Evolutionary conservation across 1,139 yeast genomes (phyloP), one percentile per base, ranked within the genome.

Genomic region (Geotrichum australiense): DNA sequence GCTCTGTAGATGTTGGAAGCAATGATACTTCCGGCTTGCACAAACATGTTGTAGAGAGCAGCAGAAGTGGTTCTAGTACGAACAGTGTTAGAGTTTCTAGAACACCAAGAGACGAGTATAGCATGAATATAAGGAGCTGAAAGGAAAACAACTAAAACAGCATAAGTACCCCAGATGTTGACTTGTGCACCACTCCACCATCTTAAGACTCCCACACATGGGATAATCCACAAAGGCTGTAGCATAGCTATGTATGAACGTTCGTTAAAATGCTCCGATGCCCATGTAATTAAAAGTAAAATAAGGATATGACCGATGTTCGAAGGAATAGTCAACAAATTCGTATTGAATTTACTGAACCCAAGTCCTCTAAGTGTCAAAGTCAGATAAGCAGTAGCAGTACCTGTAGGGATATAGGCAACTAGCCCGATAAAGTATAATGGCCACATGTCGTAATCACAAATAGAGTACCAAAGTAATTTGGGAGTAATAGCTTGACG

Each of bases 401-500:
- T 50, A 1, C 62, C 53, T 18, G 51, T 46, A 4, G 64, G 62
- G 38, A 73, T 63, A 48, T 66, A 70, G 6, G 65, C 68, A 35
- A 75, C 49, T 12, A 76, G 46, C 1, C 82, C 74, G 37, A 74
- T 59, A 7, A 67, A 45, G 50, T 74, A 74, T n/a, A 78, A 53
- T 2, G 83, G 83, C 74, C 77, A 71, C 45, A 76, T 55, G 54
- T 77, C 78, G 50, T 66, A 74, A 54, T 78, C 83, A 7, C 53
- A 39, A 8, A 76, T 46, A 4, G 78, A 62, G 32, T 58, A 57
- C 53, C 63, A 53, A 26, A 77, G 55, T 39, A 66, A 66, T 41
- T 52, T 63, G 24, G 62, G 58, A 4, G 68, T 57, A 10, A 78
- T 62, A 1, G 76, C 75, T 52, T 78, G 76, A 48, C 84, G 63